Conservation (phyloP, 2,329 filamentous ascomycete species). For the Domatiomyces globalis region DNA sequence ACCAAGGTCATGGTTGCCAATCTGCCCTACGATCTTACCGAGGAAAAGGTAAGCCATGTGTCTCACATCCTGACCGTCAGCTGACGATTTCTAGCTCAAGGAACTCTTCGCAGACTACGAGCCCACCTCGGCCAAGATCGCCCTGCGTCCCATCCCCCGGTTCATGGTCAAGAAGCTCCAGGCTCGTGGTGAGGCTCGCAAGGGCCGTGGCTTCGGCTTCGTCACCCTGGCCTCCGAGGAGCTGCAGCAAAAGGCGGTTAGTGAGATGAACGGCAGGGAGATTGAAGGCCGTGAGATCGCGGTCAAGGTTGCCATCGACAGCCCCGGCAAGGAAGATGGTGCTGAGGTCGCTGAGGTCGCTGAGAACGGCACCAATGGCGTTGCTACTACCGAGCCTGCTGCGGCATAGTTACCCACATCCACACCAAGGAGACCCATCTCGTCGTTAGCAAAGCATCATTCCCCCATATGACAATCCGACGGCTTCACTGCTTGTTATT, state of each 20-base stretch:
- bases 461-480: conserved; percentile 7
- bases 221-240: conserved; percentile 92
- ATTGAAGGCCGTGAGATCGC: conserved; percentile 98
- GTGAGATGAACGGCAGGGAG: conserved; percentile 98
- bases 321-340: conserved; percentile 94
- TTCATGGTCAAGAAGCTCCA: conserved; percentile 99
- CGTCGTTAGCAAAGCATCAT: conserved; percentile 12
- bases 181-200: conserved; percentile 92
- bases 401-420: conserved; percentile 9
- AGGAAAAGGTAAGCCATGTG: conserved; percentile 64
- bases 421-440: conserved; percentile 1
- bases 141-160: conserved; percentile 90
- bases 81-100: conserved; percentile 56
- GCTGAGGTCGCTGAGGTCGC: conserved; percentile 35
- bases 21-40: conserved; percentile 91
- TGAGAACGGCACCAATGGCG: conserved; percentile 18
- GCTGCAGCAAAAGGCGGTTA: conserved; percentile 89
- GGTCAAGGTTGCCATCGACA: conserved; percentile 99
- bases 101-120: conserved; percentile 90
- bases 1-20: conserved; percentile 99
- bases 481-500: conserved; percentile 15
- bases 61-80: background rate
- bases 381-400: conserved; percentile 12
- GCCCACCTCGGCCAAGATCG: conserved; percentile 92
- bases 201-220: conserved; percentile 97